A percentile compares a stretch with the other conserved stretches of the same genome.
These are phyloP conservation scores for Termitomyces sp. DNA, from an alignment of 768 basidiomycete genomes.

Conservation along the genomic window DNA sequence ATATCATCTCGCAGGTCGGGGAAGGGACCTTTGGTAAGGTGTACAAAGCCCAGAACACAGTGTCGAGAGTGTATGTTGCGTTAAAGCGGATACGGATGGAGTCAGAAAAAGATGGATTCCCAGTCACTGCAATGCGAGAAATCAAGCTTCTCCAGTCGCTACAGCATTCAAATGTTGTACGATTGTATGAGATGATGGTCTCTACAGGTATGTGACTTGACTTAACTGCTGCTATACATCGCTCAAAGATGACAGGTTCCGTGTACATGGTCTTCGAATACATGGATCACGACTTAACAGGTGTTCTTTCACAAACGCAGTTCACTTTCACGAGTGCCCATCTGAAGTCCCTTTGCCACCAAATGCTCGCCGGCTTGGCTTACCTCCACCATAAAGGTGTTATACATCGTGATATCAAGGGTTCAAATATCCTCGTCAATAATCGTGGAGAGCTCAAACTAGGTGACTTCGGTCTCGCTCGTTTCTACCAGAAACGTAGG, in stretches of 20 bases:
- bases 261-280: conserved; percentile 99
- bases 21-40: conserved; percentile 99
- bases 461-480: conserved; percentile 94
- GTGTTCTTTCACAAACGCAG: conserved; percentile 87
- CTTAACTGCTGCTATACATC: background rate
- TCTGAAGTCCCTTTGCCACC: conserved; percentile 91
- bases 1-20: conserved; percentile 89
- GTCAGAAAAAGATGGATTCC: conserved; percentile 95
- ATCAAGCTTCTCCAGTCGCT: conserved; percentile 95
- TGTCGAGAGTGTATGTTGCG: conserved; percentile 77
- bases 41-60: conserved; percentile 85
- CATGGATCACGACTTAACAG: conserved; percentile 98
- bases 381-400: conserved; percentile 96
- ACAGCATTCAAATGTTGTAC: conserved; percentile 85
- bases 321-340: conserved; percentile 84
- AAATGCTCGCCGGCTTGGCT: conserved; percentile 92
- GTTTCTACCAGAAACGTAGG: conserved; percentile 91
- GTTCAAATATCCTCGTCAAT: conserved; percentile 95
- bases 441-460: conserved; percentile 92
- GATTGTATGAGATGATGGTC: conserved; percentile 97
- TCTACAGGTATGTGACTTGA: conserved; percentile 67
- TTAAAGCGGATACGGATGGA: conserved; percentile 98
- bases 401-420: conserved; percentile 98
- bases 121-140: conserved; percentile 98
- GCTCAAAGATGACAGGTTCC: conserved; percentile 52